Base-by-base conservation (phyloP, 2,329 filamentous ascomycete species). In the Ambrosiella cleistominuta region DNA sequence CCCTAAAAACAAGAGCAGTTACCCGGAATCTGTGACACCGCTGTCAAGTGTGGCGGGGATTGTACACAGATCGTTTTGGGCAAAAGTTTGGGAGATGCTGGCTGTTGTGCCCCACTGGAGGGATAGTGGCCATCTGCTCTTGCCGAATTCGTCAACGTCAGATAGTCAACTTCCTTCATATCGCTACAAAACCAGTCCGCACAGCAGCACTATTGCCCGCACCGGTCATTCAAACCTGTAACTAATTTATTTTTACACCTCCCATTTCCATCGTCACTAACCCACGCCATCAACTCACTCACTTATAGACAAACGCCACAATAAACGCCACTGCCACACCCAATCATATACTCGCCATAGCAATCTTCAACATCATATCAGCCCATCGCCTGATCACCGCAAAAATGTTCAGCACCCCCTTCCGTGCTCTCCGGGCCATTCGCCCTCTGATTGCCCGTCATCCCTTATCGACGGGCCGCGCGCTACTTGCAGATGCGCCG, bases 391-490 rank as follows among this genome's bases (percentile, higher is more conserved):
- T 4, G 40, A 19, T 49, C 9, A 19, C 45, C 45, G n/a, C 40
- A 42, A 47, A 47, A 15, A n/a, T 51, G 35, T n/a, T 15, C 47
- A 27, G 8, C 19, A 47, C 17, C 17, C 27, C 35, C 8, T n/a
- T 19, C 37, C 38, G 52, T 19, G 52, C 52, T 36, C 37, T 54
- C 37, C 15, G 52, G 9, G 52, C 52, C 15, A 11, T 51, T 9
- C 52, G 52, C 37, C 37, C 37, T 5, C 15, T 15, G 8, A 13
- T 15, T 13, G 15, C 15, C 7, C 38, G 9, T 38, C 52, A 36
- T 12, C 4, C 42, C 36, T 17, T 54, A 40, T 44, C 54, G 55
- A 50, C 45, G 44, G 40, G 62, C 54, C 58, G 58, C 11, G 40
- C 37, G 53, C 19, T 53, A 9, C 38, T 55, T 12, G 49, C 37